Base-by-base conservation (phyloP, 192 early-diverging fungal species). In the Entomortierella lignicola region DNA sequence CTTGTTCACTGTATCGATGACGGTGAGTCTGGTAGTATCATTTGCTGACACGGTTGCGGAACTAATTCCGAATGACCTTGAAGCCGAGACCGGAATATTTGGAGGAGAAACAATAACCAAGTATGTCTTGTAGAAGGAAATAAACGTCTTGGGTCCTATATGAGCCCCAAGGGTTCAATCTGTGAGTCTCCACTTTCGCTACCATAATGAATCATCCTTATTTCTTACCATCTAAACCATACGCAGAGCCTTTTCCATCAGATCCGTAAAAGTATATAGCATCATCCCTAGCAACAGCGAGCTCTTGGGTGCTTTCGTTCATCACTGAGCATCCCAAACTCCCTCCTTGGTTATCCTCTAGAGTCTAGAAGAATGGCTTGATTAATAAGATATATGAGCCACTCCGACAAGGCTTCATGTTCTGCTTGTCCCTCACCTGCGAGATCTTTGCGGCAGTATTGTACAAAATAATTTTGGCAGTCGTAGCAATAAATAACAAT, bases 1-100 rank as follows among this genome's bases (percentile, higher is more conserved):
- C 74, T 97, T 99, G 85, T 94, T 95, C 27, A 87, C 89, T 1
- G 96, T 92, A 62, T 99, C 97, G 60, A 97, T 95, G 25, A 99
- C 89, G 3, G 94, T 92, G 34, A 96, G 57, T 34, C 80, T 84
- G 15, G 87, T 87, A 8, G 85, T 67, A 27, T 88, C 88, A 30
- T 75, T 85, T 18, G 83, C 81, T 8, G 71, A 68, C 5, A 81
- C 51, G 6, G 75, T 42, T 1, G 64, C 23, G 18, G 70, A 43
- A 32, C 71, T 57, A 12, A 80, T 26, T 34, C 77, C 56, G 55
- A 73, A 67, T 32, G 69, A 47, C 81, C 85, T 53, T 82, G 84
- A 77, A 55, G 87, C 60, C 20, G 68, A 80, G 12, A 84, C 26
- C 26, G 82, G 57, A 54, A 81, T 63, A 63, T 85, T 72, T n/a